Evolutionary conservation across 257 asterid genomes (phyloP).

Genomic region (Solanum rostratum): DNA sequence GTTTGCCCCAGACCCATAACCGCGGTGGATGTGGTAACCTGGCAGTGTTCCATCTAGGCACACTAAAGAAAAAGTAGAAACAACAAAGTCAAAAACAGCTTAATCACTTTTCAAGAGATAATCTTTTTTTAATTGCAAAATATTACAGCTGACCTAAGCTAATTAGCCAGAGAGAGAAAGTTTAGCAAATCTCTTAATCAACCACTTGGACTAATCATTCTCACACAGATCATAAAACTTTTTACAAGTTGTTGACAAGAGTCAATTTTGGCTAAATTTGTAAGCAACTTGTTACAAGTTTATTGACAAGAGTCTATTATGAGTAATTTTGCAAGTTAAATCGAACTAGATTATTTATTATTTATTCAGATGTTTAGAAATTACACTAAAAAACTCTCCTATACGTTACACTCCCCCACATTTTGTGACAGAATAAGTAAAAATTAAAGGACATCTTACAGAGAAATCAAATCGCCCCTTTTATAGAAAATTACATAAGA

Average conservation of each 20-base stretch:
- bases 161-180: neutral
- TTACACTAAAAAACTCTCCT: neutral
- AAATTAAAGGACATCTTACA: neutral
- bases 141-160: neutral
- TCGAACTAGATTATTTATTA: neutral
- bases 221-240: neutral
- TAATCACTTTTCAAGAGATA: neutral
- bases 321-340: neutral
- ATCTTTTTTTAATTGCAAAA: neutral
- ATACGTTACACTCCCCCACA: neutral
- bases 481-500: neutral
- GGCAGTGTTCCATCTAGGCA: slow-evolving; percentile 92
- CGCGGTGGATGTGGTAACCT: slow-evolving; percentile 83
- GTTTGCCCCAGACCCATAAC: slow-evolving; percentile 68
- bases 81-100: neutral
- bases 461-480: neutral
- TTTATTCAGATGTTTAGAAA: neutral
- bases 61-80: slow-evolving; percentile 32
- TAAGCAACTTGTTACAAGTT: neutral
- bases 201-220: neutral
- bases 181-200: neutral
- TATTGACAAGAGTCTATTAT: neutral
- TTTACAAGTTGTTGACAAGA: neutral
- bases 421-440: neutral
- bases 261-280: neutral